Percentiles rank a stretch among this genome's conserved stretches.
These are phyloP conservation scores for Sporisorium graminicola DNA, from an alignment of 1,284 basidiomycete genomes.

Conservation along the genomic window DNA sequence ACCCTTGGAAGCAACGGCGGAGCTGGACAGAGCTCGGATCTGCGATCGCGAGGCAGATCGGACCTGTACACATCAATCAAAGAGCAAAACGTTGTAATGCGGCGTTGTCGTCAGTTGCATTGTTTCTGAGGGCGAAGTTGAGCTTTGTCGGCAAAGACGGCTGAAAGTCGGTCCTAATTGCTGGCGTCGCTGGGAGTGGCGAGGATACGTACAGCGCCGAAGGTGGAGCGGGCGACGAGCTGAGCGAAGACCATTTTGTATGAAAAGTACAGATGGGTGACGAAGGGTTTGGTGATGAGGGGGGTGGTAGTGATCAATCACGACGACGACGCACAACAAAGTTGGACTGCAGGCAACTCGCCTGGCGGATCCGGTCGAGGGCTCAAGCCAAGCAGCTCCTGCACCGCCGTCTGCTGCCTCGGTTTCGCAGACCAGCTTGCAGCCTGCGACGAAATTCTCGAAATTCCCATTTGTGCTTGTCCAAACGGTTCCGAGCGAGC, in stretches of 20 bases:
- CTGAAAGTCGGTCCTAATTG: background rate
- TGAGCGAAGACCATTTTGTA: conserved; percentile 44
- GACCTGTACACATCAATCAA: conserved; percentile 28
- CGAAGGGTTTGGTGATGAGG: conserved; percentile 16
- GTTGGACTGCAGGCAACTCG: background rate
- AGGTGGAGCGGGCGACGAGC: conserved; percentile 45
- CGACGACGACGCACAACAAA: conserved; percentile 19
- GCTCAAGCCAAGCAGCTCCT: background rate
- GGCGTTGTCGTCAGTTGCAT: conserved; percentile 22
- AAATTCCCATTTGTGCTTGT: conserved; percentile 1
- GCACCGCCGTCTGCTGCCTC: conserved; percentile 7
- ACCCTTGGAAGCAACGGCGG: conserved; percentile 65
- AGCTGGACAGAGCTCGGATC: conserved; percentile 63
- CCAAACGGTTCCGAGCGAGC: conserved; percentile 33
- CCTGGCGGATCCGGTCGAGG: conserved; percentile 21
- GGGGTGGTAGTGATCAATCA: background rate
- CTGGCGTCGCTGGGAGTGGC: background rate
- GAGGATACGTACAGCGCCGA: conserved; percentile 51
- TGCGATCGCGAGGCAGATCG: conserved; percentile 51
- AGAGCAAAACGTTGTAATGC: background rate
- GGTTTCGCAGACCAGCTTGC: background rate
- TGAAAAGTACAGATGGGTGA: conserved; percentile 1
- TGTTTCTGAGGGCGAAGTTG: background rate
- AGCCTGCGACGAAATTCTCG: conserved; percentile 17
- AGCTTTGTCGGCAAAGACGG: conserved; percentile 2